These are phyloP conservation scores for Blastomyces emzantsi DNA, from an alignment of 2,329 filamentous ascomycete species.

Conservation along the genomic window DNA sequence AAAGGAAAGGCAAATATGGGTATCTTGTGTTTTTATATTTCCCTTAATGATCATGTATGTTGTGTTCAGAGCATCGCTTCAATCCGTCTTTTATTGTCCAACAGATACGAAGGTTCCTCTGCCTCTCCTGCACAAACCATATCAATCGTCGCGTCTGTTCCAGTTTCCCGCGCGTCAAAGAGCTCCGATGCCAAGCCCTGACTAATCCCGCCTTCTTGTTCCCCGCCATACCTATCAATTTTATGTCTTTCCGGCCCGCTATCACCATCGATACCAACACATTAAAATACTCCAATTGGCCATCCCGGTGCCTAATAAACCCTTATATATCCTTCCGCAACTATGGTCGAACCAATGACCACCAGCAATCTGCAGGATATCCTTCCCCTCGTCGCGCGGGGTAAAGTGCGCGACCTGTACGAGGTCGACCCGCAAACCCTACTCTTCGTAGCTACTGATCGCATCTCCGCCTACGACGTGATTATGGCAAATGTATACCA, in stretches of 20 bases:
- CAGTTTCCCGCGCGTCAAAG: not conserved
- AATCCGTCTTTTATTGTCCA: not conserved
- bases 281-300: not conserved
- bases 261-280: not conserved
- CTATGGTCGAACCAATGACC: slow-evolving; percentile 34
- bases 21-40: not conserved
- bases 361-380: slow-evolving; percentile 36
- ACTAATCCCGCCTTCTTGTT: not conserved
- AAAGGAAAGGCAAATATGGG: not conserved
- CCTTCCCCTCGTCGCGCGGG: slow-evolving; percentile 47
- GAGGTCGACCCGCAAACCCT: slow-evolving; percentile 60
- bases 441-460: slow-evolving; percentile 77
- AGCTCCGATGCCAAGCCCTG: slow-evolving; percentile 6
- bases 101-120: not conserved
- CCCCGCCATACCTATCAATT: not conserved
- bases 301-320: not conserved
- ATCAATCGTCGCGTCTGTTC: not conserved
- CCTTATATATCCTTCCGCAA: not conserved
- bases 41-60: not conserved
- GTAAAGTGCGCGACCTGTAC: slow-evolving; percentile 78
- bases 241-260: not conserved
- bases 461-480: slow-evolving; percentile 93
- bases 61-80: not conserved
- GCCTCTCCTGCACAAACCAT: not conserved
- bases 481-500: slow-evolving; percentile 63